These are phyloP conservation scores for Salix suchowensis DNA, from an alignment of 345 rosid genomes.

Conservation along the genomic window DNA sequence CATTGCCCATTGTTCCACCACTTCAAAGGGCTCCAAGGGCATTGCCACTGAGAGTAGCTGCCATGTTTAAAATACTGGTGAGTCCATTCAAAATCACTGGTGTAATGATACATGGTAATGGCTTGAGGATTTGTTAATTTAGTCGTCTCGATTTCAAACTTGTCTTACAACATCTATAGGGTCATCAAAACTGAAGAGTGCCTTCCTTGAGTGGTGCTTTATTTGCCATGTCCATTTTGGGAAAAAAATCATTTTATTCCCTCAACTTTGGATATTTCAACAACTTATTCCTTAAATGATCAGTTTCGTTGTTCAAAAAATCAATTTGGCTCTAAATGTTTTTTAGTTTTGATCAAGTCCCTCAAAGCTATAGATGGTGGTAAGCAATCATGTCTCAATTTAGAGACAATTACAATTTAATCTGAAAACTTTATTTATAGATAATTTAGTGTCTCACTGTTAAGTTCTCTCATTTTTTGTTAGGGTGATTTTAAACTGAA, in stretches of 20 bases:
- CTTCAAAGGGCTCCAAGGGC: conserved; percentile 52
- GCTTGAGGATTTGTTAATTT: not conserved
- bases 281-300: not conserved
- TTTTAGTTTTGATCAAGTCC: not conserved
- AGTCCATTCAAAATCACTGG: conserved; percentile 9
- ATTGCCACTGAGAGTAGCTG: conserved; percentile 77
- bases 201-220: not conserved
- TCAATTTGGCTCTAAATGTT: not conserved
- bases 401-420: not conserved
- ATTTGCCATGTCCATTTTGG: not conserved
- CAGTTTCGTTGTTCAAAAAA: not conserved
- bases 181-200: not conserved
- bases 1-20: conserved; percentile 69
- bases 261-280: not conserved
- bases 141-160: not conserved
- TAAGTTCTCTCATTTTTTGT: not conserved
- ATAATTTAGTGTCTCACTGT: not conserved
- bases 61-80: conserved; percentile 86
- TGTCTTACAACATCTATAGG: not conserved
- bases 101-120: not conserved
- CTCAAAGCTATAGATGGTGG: not conserved
- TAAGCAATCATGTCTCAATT: not conserved
- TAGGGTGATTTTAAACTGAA: not conserved
- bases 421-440: not conserved
- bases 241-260: not conserved